Conservation (phyloP, 495 filamentous ascomycete genomes). For the Lepidopterella palustris region DNA sequence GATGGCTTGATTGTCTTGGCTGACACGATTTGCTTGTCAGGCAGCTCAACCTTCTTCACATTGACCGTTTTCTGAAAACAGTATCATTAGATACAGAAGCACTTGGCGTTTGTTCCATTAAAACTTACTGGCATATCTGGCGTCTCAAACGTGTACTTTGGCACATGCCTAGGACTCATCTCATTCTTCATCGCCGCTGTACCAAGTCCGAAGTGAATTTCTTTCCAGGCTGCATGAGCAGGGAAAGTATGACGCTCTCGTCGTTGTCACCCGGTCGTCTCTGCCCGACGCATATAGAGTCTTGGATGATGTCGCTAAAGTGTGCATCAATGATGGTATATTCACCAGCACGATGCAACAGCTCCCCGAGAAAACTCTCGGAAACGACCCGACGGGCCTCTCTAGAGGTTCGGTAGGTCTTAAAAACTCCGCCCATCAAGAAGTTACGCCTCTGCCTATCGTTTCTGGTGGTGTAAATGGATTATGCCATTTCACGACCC, state of each 20-base stretch:
- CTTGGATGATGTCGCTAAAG: slow-evolving; percentile 56
- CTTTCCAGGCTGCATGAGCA: slow-evolving; percentile 60
- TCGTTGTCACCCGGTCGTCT: slow-evolving; percentile 61
- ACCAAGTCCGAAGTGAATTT: slow-evolving; percentile 51
- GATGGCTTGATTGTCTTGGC: slow-evolving; percentile 67
- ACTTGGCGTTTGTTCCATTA: too few species aligned
- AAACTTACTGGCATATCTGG: slow-evolving; percentile 67
- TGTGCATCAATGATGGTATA: slow-evolving; percentile 64
- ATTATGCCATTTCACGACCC: too few species aligned
- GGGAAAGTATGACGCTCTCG: slow-evolving; percentile 68
- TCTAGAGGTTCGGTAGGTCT: too few species aligned
- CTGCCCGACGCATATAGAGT: slow-evolving; percentile 71
- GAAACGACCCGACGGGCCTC: too few species aligned
- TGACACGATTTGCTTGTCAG: slow-evolving; percentile 77
- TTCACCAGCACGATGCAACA: too few species aligned
- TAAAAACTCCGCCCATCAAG: too few species aligned
- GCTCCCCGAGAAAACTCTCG: too few species aligned
- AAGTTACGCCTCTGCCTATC: too few species aligned
- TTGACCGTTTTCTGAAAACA: slow-evolving; percentile 80
- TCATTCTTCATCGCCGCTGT: slow-evolving; percentile 51
- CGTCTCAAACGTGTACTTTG: slow-evolving; percentile 71
- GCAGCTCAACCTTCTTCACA: slow-evolving; percentile 77
- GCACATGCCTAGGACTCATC: slow-evolving; percentile 66
- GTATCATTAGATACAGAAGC: too few species aligned
- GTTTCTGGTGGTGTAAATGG: too few species aligned